Base-by-base conservation (phyloP, 2,329 filamentous ascomycete genomes). In the Venturia asperata region DNA sequence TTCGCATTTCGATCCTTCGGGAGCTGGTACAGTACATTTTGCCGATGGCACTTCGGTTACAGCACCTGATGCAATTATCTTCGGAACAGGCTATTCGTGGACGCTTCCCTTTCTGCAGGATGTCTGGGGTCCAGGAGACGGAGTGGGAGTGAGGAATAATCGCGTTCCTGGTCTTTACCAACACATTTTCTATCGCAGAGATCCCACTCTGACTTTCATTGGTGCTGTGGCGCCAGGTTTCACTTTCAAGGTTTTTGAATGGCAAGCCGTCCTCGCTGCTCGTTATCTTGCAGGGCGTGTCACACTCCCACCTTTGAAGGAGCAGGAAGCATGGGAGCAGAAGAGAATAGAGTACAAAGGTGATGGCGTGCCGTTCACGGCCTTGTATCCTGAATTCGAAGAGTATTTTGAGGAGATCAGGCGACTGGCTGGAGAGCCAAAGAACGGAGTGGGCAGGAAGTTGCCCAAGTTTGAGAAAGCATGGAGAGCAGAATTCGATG, bases 201-300 rank as follows among this genome's bases (percentile, higher is more conserved):
- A 87, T 67, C 81, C 83, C 0, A 82, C 79, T 0, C 74, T 87
- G 11, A 73, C 82, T 2, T 87, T 87, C 69, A 77, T 87, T 2
- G 85, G 84, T 34, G 85, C 85, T 4, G 83, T 81, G 0, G 76
- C 76, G 1, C 81, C 82, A 0, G 83, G 83, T 0, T 73, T 89
- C 37, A 89, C 86, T 0, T 89, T 89, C 75, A 87, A 86, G 71
- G 80, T 88, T 39, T 88, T 87, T 65, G 86, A 88, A 74, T 88
- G 84, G 83, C 86, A 88, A 70, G 85, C 85, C 7, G 85, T 88
- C 0, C 78, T 84, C 1, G 83, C 82, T 0, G 85, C 86, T 1
- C 77, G 85, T 0, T 73, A 86, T 1, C 77, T 88, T 0, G 81
- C 85, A 0, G 83, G 83, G 0, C 77, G 83, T 1, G 80, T 79